Evolutionary conservation across 305 asterid genomes (phyloP).

Genomic region (Solanum hybrid): DNA sequence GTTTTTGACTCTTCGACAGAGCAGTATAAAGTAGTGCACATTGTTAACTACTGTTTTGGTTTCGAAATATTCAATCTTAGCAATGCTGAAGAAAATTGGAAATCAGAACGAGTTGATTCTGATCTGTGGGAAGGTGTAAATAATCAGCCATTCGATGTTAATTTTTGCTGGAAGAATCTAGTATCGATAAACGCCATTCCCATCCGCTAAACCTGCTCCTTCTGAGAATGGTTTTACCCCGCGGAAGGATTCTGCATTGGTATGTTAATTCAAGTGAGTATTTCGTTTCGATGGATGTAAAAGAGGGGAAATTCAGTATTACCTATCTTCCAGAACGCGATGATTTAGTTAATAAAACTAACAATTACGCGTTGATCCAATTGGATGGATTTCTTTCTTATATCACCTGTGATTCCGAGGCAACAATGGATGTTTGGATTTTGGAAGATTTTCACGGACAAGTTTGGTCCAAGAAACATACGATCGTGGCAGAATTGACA

Average conservation of each 20-base stretch:
- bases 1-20: slow-evolving; percentile 7
- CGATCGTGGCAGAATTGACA: background rate
- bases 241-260: slow-evolving; percentile 9
- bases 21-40: slow-evolving; percentile 12
- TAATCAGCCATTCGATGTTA: background rate
- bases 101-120: slow-evolving; percentile 5
- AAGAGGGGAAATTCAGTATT: background rate
- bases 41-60: background rate
- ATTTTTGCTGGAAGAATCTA: background rate
- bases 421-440: slow-evolving; percentile 9
- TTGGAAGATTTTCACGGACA: background rate
- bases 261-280: background rate
- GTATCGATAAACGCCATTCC: background rate
- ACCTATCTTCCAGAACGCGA: background rate
- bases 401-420: background rate
- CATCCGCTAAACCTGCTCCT: too few species aligned
- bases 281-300: slow-evolving; percentile 7
- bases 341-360: background rate
- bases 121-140: background rate
- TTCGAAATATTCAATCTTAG: slow-evolving; percentile 4
- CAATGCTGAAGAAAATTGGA: background rate
- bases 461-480: slow-evolving; percentile 15
- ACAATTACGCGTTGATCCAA: background rate
- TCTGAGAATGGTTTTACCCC: too few species aligned
- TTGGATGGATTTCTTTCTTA: slow-evolving; percentile 4